Evolutionary conservation across 2,329 filamentous ascomycete genomes (phyloP).

Genomic region (Colletotrichum filicis): DNA sequence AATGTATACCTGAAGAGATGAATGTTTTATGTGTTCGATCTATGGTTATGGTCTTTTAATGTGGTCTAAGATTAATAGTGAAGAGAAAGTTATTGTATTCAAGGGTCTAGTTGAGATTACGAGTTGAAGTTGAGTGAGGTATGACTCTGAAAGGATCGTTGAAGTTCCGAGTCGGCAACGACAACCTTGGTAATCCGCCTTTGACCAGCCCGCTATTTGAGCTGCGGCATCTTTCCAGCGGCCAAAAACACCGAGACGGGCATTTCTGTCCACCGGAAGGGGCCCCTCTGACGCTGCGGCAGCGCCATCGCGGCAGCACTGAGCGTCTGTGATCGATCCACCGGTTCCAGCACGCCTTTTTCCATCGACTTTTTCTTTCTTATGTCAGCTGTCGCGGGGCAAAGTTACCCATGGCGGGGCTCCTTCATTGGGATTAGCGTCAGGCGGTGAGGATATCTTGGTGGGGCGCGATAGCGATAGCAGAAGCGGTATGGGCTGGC

Average conservation of each 20-base stretch:
- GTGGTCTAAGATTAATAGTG: not conserved
- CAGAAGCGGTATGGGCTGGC: constrained; percentile 28
- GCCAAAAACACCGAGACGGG: not conserved
- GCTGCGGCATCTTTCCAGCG: not conserved
- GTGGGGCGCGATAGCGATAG: constrained; percentile 22
- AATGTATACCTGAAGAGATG: not conserved
- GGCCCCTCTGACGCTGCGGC: not conserved
- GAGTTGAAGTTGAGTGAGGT: constrained; percentile 6
- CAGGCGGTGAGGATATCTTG: constrained; percentile 21
- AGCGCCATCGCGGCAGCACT: not conserved
- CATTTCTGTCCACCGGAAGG: not conserved
- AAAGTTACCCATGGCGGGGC: constrained; percentile 9
- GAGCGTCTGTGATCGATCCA: constrained; percentile 27
- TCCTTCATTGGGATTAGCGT: not conserved
- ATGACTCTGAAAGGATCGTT: not conserved
- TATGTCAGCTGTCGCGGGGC: not conserved
- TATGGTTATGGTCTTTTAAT: not conserved
- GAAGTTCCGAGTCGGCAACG: constrained; percentile 5
- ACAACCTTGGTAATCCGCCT: constrained; percentile 25
- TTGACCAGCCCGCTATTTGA: not conserved
- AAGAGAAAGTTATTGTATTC: not conserved
- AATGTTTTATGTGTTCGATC: not conserved
- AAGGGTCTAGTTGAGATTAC: not conserved
- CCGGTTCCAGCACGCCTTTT: constrained; percentile 14
- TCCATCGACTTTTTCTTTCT: not conserved